phyloP scores from a whole-genome alignment of 1,284 basidiomycete species.

The Ceratobasidium sp. region DNA sequence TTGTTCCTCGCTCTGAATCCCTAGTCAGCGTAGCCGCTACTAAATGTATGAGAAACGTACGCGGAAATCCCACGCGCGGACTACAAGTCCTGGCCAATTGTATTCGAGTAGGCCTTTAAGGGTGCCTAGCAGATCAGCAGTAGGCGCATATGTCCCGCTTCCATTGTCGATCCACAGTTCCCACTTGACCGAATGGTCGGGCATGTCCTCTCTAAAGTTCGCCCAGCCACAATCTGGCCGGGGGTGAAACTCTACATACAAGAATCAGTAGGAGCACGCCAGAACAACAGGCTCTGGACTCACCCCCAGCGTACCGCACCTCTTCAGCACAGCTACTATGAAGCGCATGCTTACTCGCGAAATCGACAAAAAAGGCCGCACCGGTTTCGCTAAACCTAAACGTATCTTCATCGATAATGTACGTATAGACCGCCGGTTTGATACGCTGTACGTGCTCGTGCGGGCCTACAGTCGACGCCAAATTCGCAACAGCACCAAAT shows the following conservation, averaged over 20 bases:
- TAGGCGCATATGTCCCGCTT: constrained; percentile 32
- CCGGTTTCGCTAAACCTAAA: constrained; percentile 84
- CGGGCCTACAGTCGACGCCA: constrained; percentile 1
- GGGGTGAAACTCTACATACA: constrained; percentile 28
- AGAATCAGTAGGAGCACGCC: neutral
- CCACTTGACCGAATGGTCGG: constrained; percentile 27
- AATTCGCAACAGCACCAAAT: constrained; percentile 22
- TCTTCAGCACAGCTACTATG: constrained; percentile 45
- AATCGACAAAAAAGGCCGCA: constrained; percentile 83
- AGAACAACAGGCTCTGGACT: neutral
- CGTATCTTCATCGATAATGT: constrained; percentile 79
- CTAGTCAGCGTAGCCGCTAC: neutral
- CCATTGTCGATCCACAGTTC: constrained; percentile 41
- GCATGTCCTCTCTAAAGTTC: constrained; percentile 27
- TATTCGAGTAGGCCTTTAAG: constrained; percentile 5
- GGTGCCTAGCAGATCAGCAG: constrained; percentile 14
- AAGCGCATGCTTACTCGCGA: constrained; percentile 75
- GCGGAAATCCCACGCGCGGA: constrained; percentile 22
- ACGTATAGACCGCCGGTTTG: constrained; percentile 83
- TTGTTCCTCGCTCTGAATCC: constrained; percentile 16
- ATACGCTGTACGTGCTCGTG: constrained; percentile 54
- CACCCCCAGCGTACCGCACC: constrained; percentile 37
- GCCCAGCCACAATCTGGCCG: constrained; percentile 32
- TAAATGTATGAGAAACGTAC: neutral
- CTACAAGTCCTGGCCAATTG: constrained; percentile 24